Conservation (phyloP, 2,329 filamentous ascomycete genomes). For the Plectosphaerella cucumerina region DNA sequence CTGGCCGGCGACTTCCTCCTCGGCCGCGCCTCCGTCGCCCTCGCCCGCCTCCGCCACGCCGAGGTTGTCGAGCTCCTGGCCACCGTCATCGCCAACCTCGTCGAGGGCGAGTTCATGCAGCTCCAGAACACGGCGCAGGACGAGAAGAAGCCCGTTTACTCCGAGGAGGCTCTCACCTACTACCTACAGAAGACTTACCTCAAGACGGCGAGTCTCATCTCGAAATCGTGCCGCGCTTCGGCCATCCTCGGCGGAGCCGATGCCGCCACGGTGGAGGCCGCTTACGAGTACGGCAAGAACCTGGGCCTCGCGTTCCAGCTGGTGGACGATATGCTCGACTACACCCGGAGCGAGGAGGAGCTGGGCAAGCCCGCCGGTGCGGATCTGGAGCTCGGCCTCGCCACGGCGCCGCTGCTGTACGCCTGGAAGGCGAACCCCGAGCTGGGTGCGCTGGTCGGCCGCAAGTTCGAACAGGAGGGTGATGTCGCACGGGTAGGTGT, state of each 20-base stretch:
- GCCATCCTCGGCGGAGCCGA: constrained; percentile 79
- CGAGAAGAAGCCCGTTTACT: constrained; percentile 79
- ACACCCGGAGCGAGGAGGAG: constrained; percentile 79
- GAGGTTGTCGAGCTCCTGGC: constrained; percentile 93
- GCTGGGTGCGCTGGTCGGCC: constrained; percentile 81
- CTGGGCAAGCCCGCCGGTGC: constrained; percentile 93
- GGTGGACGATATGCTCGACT: constrained; percentile 97
- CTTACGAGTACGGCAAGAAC: constrained; percentile 91
- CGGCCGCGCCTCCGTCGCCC: constrained; percentile 85
- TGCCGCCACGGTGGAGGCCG: constrained; percentile 77
- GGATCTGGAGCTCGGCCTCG: constrained; percentile 87
- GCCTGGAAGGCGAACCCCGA: constrained; percentile 89
- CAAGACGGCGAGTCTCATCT: constrained; percentile 93
- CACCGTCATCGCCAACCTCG: constrained; percentile 94
- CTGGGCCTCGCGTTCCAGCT: constrained; percentile 93
- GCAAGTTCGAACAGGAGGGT: constrained; percentile 80
- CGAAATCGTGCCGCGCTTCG: constrained; percentile 88
- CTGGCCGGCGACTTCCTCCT: constrained; percentile 95
- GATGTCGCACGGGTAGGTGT: constrained; percentile 80
- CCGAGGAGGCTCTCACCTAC: constrained; percentile 83
- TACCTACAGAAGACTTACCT: constrained; percentile 98
- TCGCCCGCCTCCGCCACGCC: constrained; percentile 84
- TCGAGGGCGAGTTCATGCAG: constrained; percentile 99
- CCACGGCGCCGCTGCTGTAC: constrained; percentile 90
- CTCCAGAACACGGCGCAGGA: constrained; percentile 92